Evolutionary conservation across 2,329 filamentous ascomycete species (phyloP), one percentile per base, ranked within the genome.

Genomic region (Ilyonectria mors-panacis): DNA sequence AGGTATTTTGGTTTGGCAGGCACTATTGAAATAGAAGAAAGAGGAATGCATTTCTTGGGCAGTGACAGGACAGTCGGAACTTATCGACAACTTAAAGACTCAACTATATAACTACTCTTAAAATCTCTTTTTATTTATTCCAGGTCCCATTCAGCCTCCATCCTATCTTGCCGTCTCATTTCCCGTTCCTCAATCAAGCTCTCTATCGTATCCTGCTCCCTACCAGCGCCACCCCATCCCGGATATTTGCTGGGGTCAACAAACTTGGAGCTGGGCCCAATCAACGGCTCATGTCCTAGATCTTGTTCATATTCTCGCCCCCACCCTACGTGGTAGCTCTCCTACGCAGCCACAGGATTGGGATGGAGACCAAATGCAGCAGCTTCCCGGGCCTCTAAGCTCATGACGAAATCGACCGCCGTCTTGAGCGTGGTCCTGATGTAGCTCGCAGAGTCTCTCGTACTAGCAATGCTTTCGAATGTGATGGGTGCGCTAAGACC

Each of bases 401-500:
- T 28, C 57, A 69, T 62, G 13, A 69, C 30, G 19, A 67, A 67
- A 21, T 62, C 61, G 13, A 69, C 37, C 8, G 67, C 67, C 12
- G 53, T 63, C 23, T 68, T 55, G 13, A 68, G 59, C 13, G 65
- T 63, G 4, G 51, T 59, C 17, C 48, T 35, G 13, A 68, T 26
- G 37, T 44, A 37, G 30, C 4, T 9, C n/a, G 21, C 4, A 2
- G 48, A 28, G 15, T 13, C 21, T 10, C 13, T 37, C 21, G 6
- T 9, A 3, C 33, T 47, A 12, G 54, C 47, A n/a, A 42, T 23
- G 48, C 19, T 12, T 13, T 70, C 59, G 26, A 71, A 71, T 10
- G 64, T 60, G 54, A 70, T 68, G 4, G 67, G 67, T 9, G 65
- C 59, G 17, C 62, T 68, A 0, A 70, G 59, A 3, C 59, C 59